Percentiles rank a stretch among this genome's conserved stretches.
phyloP scores from a whole-genome alignment of 805 yeast genomes.

The Blastobotrys peoriensis region DNA sequence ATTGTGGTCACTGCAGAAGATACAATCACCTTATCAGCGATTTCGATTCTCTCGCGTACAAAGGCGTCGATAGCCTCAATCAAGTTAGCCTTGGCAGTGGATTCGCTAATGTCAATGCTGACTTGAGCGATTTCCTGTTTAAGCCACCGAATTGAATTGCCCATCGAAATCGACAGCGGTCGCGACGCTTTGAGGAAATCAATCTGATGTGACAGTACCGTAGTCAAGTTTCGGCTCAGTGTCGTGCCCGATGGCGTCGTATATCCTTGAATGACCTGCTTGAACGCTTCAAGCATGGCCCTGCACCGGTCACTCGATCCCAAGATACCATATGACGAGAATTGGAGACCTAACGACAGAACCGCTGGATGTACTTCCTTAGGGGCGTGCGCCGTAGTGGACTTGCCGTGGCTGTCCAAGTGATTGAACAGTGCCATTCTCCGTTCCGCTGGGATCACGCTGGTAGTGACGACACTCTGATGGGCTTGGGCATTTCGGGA shows the following conservation, averaged over 20 bases:
- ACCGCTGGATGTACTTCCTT: conserved; percentile 84
- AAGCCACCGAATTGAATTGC: conserved; percentile 95
- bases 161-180: conserved; percentile 91
- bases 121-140: conserved; percentile 86
- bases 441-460: conserved; percentile 12
- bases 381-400: conserved; percentile 47
- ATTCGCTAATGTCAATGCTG: conserved; percentile 64
- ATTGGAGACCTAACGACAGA: conserved; percentile 67
- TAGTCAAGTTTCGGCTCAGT: conserved; percentile 79
- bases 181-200: conserved; percentile 87
- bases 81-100: conserved; percentile 58
- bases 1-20: conserved; percentile 76
- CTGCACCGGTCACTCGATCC: conserved; percentile 85
- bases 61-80: conserved; percentile 69
- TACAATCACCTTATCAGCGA: conserved; percentile 76
- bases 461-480: not conserved
- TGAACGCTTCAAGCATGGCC: conserved; percentile 80
- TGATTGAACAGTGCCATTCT: conserved; percentile 33
- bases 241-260: conserved; percentile 81
- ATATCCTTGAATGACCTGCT: conserved; percentile 71
- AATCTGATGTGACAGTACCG: conserved; percentile 84
- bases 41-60: conserved; percentile 76
- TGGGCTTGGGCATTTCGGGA: not conserved
- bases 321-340: conserved; percentile 77
- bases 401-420: conserved; percentile 30